Evolutionary conservation across 2,329 filamentous ascomycete species (phyloP), one percentile per base, ranked within the genome.

Genomic region (Colletotrichum tanaceti): DNA sequence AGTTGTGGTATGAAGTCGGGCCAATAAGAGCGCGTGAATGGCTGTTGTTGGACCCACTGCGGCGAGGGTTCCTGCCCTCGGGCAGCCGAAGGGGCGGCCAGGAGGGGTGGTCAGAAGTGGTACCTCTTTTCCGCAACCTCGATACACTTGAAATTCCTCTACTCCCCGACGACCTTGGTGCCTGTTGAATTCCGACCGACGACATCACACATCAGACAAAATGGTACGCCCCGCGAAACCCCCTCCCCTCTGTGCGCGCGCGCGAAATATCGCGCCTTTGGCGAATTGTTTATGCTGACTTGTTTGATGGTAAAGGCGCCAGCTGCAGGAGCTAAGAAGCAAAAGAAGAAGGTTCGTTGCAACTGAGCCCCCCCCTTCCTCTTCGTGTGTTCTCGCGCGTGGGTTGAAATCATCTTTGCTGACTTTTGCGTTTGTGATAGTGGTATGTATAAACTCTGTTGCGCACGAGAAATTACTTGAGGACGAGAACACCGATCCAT

Each of bases 271-370:
- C 32, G 57, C 57, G 24, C 35, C 43, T 35, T n/a, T 44, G 24
- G 16, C 39, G 22, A 24, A 50, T 20, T 32, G 20, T 18, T 58
- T 28, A 39, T 69, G 20, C 66, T 69, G 63, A 69, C 66, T 61
- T 44, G n/a, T 50, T 46, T 20, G 44, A 59, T 49, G 55, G 32
- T 66, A 41, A 72, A 71, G 81, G 80, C 80, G 77, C 79, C 81
- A 74, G 80, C 81, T 77, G 79, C 80, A 76, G 81, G 80, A 80
- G 81, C 78, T 77, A 83, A 82, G 80, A 83, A 84, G 79, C 81
- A 83, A 79, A 84, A 84, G 81, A 83, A 84, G 81, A 83, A 84
- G 65, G 71, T 72, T 71, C 61, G 68, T 70, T 41, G 24, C 50
- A 28, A 47, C 39, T 44, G 10, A 24, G 52, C 54, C 24, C 49